phyloP scores from a whole-genome alignment of 495 filamentous ascomycete species.

The Bathelium albidoporum region DNA sequence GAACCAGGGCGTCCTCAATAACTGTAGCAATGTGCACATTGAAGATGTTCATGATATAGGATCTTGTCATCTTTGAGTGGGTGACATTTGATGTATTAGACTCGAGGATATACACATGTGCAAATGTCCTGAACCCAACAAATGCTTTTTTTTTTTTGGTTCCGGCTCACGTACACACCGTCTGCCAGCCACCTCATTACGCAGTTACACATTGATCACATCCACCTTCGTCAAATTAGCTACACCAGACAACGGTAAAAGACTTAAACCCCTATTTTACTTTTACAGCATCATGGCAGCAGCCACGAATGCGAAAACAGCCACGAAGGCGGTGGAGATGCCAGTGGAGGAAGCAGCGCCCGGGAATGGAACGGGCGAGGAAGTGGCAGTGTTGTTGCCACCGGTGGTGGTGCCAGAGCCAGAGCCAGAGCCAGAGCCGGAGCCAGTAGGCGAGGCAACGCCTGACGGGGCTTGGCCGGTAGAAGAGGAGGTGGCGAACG shows the following conservation, averaged over 20 bases:
- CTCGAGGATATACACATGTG: neutral
- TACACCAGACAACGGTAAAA: neutral
- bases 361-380: neutral
- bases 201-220: neutral
- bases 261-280: neutral
- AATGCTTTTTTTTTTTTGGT: slow-evolving; percentile 1
- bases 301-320: neutral
- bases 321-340: neutral
- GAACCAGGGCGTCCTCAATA: too few relatives aligned
- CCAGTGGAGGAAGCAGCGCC: neutral
- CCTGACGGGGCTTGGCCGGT: neutral
- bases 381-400: neutral
- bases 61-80: too few relatives aligned
- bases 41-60: too few relatives aligned
- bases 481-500: neutral
- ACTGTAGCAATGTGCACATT: too few relatives aligned
- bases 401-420: neutral
- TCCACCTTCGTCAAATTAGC: too few relatives aligned
- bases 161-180: neutral
- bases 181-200: neutral
- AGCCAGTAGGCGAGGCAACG: neutral
- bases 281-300: slow-evolving; percentile 3
- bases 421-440: neutral
- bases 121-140: neutral
- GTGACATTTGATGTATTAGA: slow-evolving; percentile 1